phyloP scores from a whole-genome alignment of 1,139 yeast species.

The Petasospora fabianii region DNA sequence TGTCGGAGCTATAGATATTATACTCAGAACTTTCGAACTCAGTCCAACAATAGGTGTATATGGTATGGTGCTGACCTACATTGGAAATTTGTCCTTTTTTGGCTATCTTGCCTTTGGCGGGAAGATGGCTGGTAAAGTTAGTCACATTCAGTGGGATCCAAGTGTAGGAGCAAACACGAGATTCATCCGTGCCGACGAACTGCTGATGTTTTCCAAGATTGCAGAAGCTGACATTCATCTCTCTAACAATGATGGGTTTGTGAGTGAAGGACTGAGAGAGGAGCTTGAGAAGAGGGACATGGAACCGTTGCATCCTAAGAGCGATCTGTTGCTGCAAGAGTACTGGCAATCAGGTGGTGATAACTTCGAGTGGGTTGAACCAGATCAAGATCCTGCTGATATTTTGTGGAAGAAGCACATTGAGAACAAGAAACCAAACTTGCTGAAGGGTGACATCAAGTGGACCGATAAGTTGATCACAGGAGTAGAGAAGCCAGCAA shows the following conservation, averaged over 20 bases:
- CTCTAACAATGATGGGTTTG: conserved; percentile 43
- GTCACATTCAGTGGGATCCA: conserved; percentile 53
- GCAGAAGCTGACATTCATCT: conserved; percentile 61
- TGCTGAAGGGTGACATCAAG: conserved; percentile 12
- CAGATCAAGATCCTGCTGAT: conserved; percentile 69
- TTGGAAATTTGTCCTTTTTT: conserved; percentile 58
- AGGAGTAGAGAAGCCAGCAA: conserved; percentile 2
- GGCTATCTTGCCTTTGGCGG: conserved; percentile 56
- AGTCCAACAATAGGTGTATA: conserved; percentile 37
- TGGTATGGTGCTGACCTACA: conserved; percentile 60
- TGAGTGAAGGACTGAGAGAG: conserved; percentile 30
- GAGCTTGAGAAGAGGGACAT: conserved; percentile 28
- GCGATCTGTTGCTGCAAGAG: conserved; percentile 56
- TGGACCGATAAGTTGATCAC: conserved; percentile 25
- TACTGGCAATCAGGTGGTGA: conserved; percentile 70
- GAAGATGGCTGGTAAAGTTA: conserved; percentile 59
- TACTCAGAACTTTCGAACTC: conserved; percentile 36
- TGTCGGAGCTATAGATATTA: conserved; percentile 31
- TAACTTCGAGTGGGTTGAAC: conserved; percentile 69
- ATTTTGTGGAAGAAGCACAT: conserved; percentile 42
- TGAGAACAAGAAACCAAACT: conserved; percentile 19
- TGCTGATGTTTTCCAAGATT: conserved; percentile 61
- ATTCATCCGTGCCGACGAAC: conserved; percentile 64
- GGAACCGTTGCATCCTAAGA: conserved; percentile 38
- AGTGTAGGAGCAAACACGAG: conserved; percentile 66